These are phyloP conservation scores for Solanum medicagineum DNA, from an alignment of 257 asterid species.

Conservation along the genomic window DNA sequence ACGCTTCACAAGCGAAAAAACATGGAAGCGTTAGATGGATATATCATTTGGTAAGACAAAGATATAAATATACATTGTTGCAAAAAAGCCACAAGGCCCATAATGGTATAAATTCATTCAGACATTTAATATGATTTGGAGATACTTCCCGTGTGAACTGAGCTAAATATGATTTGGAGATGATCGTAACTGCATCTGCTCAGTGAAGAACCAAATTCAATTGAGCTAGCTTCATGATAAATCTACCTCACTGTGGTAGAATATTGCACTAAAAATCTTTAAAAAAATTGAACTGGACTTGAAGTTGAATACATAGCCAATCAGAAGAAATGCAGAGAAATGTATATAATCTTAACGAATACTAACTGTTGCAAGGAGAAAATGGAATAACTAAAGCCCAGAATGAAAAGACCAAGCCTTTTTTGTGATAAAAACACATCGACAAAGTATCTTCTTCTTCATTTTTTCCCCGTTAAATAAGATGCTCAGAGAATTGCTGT, in stretches of 20 bases:
- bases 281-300: neutral
- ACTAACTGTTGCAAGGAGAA: neutral
- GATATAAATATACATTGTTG: neutral
- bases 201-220: neutral
- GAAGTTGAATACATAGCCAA: neutral
- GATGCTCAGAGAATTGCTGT: neutral
- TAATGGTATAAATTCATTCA: neutral
- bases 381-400: neutral
- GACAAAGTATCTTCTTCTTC: neutral
- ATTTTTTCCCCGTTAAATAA: neutral
- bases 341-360: neutral
- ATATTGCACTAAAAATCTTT: neutral
- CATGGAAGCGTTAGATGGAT: neutral
- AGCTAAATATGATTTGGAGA: neutral
- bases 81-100: neutral
- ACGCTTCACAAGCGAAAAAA: constrained; percentile 38
- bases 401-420: neutral
- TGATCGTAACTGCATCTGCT: neutral
- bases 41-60: neutral
- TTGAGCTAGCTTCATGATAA: neutral
- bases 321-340: neutral
- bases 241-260: neutral
- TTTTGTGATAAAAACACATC: neutral
- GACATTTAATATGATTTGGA: neutral
- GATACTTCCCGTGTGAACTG: neutral